phyloP scores from a whole-genome alignment of 768 basidiomycete genomes.

The Boletus vermiculosoides region DNA sequence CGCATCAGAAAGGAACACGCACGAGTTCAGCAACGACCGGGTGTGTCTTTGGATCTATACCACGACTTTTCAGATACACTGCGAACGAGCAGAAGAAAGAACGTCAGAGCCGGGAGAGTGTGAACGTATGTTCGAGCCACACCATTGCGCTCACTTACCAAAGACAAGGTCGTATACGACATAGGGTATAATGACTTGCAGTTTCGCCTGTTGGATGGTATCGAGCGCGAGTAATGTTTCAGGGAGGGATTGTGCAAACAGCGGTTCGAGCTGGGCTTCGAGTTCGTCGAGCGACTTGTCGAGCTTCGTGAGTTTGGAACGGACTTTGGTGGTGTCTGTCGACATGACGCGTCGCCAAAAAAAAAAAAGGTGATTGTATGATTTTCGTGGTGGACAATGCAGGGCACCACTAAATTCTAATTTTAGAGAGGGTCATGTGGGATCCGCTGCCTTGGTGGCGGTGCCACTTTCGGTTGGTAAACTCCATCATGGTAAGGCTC shows the following conservation, averaged over 20 bases:
- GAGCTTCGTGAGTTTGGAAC: constrained; percentile 45
- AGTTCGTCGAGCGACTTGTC: constrained; percentile 64
- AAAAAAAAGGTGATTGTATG: neutral
- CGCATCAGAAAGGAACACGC: constrained; percentile 1
- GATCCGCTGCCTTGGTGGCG: constrained; percentile 5
- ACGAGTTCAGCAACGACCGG: constrained; percentile 64
- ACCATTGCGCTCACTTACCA: constrained; percentile 46
- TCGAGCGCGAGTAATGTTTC: constrained; percentile 65
- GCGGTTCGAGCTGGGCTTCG: constrained; percentile 61
- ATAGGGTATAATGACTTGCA: constrained; percentile 79
- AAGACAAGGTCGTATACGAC: constrained; percentile 83
- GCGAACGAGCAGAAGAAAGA: neutral
- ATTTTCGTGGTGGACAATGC: no score
- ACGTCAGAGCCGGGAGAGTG: neutral
- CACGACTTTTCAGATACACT: constrained; percentile 83
- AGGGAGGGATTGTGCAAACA: constrained; percentile 65
- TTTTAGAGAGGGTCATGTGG: no score
- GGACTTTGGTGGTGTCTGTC: constrained; percentile 36
- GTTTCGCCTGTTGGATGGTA: constrained; percentile 76
- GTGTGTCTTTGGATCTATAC: constrained; percentile 78
- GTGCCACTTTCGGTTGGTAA: constrained; percentile 1
- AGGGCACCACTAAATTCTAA: neutral
- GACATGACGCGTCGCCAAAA: constrained; percentile 31
- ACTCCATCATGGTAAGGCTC: constrained; percentile 22
- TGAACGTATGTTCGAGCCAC: neutral